Evolutionary conservation across 768 basidiomycete genomes (phyloP), one percentile per base, ranked within the genome.

Genomic region (Mycena rosella): DNA sequence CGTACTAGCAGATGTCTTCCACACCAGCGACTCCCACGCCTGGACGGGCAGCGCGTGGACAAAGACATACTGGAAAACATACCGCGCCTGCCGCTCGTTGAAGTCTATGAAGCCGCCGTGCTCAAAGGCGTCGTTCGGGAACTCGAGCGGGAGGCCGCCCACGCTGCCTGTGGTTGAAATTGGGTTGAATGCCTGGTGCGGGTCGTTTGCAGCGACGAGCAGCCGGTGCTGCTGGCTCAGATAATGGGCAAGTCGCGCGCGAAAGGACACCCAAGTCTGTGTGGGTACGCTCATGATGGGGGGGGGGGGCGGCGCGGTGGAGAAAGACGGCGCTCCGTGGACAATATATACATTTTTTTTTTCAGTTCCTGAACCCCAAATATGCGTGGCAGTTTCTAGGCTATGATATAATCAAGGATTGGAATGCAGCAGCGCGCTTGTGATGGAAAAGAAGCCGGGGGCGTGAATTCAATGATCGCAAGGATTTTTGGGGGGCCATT

Each of bases 1-100:
- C 61, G 7, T 63, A 63, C 61, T 63, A 1, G 48, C 59, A 5
- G 48, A 49, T 5, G 42, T 51, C 38, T 22, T 36, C 60, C 60
- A 61, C 27, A 61, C 60, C 26, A 42, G 60, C 49, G 60, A 44
- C 29, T 62, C 60, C 60, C 51, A 62, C 40, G 49, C 60, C n/a
- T 62, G 60, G 51, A 62, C 30, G 38, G 60, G 60, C 30, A 53
- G 60, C 11, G 51, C 60, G 42, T 62, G 60, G 10, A 32, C 29
- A 17, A 62, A 54, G 18, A 8, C 26, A 22, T 62, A 53, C 30
- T 53, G 38, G 60, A 62, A 62, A 5, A 62, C 29, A 53, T 53
- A 42, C 15, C 51, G 48, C 17, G 49, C 27, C 48, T 40, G n/a
- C 18, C 27, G 38, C n/a, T 62, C 51, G 36, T 38, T 52, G 13